These are phyloP conservation scores for Brasenia schreberi DNA, from an alignment of 164 flowering plant genomes.

Conservation along the genomic window DNA sequence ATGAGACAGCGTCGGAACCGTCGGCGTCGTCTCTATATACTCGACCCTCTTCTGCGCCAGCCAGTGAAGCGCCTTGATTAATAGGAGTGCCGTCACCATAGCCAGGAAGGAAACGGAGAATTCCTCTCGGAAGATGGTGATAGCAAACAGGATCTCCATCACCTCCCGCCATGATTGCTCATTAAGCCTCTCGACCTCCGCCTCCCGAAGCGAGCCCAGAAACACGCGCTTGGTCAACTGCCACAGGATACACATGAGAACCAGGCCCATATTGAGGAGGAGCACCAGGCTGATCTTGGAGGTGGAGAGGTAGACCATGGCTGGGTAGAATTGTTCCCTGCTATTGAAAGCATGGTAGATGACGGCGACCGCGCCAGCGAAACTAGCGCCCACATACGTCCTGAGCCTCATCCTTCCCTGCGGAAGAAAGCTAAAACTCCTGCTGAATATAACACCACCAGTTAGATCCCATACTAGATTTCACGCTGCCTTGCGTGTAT, in stretches of 20 bases:
- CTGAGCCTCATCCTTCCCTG: slow-evolving; percentile 49
- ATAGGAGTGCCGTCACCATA: slow-evolving; percentile 73
- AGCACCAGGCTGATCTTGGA: slow-evolving; percentile 88
- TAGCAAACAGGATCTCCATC: slow-evolving; percentile 93
- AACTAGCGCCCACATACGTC: slow-evolving; percentile 70
- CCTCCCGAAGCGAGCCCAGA: slow-evolving; percentile 87
- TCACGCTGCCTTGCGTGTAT: too few relatives aligned
- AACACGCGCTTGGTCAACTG: slow-evolving; percentile 59
- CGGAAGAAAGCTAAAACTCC: too few relatives aligned
- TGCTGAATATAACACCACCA: too few relatives aligned
- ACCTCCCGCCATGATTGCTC: slow-evolving; percentile 98
- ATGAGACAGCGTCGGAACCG: slow-evolving; percentile 72
- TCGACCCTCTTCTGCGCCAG: slow-evolving; percentile 96
- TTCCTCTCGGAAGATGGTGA: slow-evolving; percentile 93
- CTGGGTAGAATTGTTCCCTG: slow-evolving; percentile 91
- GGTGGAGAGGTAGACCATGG: slow-evolving; percentile 81
- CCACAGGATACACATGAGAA: slow-evolving; percentile 86
- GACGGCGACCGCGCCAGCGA: slow-evolving; percentile 50
- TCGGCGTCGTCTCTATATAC: slow-evolving; percentile 94
- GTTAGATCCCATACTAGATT: too few relatives aligned
- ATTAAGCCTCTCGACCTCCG: slow-evolving; percentile 94
- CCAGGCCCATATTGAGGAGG: slow-evolving; percentile 87
- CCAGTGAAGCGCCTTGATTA: slow-evolving; percentile 95
- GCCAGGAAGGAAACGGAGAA: slow-evolving; percentile 80
- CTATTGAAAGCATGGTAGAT: slow-evolving; percentile 85